Percentiles rank a stretch among this genome's conserved stretches.
Conservation (phyloP, 2,329 filamentous ascomycete species). For the Aspergillus sp. region DNA sequence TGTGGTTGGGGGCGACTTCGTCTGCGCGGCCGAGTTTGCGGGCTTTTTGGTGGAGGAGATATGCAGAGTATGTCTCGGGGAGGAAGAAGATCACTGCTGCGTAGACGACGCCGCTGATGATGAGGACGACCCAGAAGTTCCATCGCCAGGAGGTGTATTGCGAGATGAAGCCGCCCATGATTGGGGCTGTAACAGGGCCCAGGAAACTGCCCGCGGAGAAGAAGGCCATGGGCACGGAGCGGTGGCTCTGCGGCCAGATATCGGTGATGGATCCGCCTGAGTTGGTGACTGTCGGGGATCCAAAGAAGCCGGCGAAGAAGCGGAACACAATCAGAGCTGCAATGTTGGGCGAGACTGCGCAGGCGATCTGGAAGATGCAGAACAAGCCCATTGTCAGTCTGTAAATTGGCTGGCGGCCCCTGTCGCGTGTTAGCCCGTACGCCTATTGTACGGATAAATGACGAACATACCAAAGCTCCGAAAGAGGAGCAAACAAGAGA, state of each 20-base stretch:
- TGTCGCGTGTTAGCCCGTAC: background rate
- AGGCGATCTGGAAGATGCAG: background rate
- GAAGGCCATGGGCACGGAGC: background rate
- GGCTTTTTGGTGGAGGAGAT: background rate
- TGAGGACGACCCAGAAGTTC: conserved; percentile 3
- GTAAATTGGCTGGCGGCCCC: background rate
- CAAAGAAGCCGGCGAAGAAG: background rate
- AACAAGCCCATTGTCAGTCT: background rate
- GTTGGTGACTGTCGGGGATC: background rate
- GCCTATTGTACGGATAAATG: too few species aligned
- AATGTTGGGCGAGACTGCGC: background rate
- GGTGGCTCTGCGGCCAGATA: background rate
- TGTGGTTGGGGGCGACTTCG: background rate
- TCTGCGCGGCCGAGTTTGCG: too few species aligned
- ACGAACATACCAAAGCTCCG: background rate
- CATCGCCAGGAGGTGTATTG: conserved; percentile 1
- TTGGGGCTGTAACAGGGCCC: background rate
- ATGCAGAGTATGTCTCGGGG: background rate
- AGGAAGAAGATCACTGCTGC: background rate
- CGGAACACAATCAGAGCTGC: background rate
- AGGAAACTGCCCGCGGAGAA: background rate
- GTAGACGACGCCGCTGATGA: background rate
- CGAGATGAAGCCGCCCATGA: background rate
- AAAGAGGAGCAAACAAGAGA: background rate
- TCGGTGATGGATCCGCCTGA: background rate